Percentiles rank a stretch among this genome's conserved stretches.
phyloP scores from a whole-genome alignment of 768 basidiomycete species.

The Kwoniella sp. region DNA sequence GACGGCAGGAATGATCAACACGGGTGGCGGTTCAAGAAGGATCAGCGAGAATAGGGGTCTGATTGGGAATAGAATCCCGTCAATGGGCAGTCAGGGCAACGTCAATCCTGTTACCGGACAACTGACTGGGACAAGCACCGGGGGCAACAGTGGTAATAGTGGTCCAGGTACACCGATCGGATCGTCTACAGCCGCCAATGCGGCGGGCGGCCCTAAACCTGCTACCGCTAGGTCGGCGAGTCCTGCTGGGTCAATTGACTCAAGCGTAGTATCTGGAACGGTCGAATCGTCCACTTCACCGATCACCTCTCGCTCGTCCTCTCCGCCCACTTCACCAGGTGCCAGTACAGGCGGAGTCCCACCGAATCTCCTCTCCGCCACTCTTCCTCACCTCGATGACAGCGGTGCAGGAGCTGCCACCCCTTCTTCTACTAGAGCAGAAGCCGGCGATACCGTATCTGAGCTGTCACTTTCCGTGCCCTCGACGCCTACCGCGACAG shows the following conservation, averaged over 20 bases:
- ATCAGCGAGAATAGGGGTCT: conserved; percentile 38
- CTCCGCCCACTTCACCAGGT: conserved; percentile 40
- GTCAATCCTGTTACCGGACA: conserved; percentile 11
- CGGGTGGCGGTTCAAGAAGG: conserved; percentile 20
- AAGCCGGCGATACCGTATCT: conserved; percentile 36
- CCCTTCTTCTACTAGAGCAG: conserved; percentile 47
- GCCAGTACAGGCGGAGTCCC: conserved; percentile 15
- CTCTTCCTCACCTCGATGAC: conserved; percentile 32
- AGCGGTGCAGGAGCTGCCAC: conserved; percentile 41
- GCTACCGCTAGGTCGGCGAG: conserved; percentile 31
- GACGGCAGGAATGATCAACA: conserved; percentile 31
- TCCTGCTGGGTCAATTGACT: conserved; percentile 43
- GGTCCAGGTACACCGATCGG: neutral
- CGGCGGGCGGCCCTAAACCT: conserved; percentile 8
- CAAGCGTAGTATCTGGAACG: conserved; percentile 21
- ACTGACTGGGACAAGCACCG: conserved; percentile 12
- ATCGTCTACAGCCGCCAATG: neutral
- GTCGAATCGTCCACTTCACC: conserved; percentile 30
- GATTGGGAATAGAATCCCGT: conserved; percentile 46
- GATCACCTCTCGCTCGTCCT: conserved; percentile 37
- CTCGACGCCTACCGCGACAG: conserved; percentile 34
- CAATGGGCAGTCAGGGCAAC: conserved; percentile 14
- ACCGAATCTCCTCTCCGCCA: conserved; percentile 32
- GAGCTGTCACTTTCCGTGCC: conserved; percentile 41
- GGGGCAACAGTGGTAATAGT: neutral